Evolutionary conservation across 1,139 yeast species (phyloP), one percentile per base, ranked within the genome.

Genomic region (Scheffersomyces segobiensis): DNA sequence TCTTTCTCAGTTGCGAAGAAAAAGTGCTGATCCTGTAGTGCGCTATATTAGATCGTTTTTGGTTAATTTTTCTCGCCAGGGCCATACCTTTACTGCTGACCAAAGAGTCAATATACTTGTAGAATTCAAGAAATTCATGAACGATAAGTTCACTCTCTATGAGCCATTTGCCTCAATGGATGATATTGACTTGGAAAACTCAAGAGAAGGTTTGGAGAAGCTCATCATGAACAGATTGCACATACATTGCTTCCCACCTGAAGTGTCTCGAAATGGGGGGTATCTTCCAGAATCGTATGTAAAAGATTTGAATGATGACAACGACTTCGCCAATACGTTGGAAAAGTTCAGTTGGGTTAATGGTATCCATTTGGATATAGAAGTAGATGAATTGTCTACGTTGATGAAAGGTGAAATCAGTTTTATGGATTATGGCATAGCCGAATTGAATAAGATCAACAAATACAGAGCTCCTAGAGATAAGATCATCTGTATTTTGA

Each of bases 401-500:
- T 63, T 14, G 62, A 60, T 48, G 60, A 65, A 50, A 59, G 64
- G 51, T 20, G 83, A 81, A 46, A 68, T 77, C 2, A 81, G 86
- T 53, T 92, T 93, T 69, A 79, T 91, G 54, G 83, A 84, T 48
- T 81, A 89, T 59, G 96, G 98, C 0, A 83, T 87, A 1, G 80
- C 72, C 6, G 93, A 96, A 71, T 79, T 96, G 55, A 79, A 81
- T 62, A 93, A 92, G 67, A 87, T 95, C 67, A 90, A 91, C 71
- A 82, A 85, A 57, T 96, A 89, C 71, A 84, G 96, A 66, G 96
- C 98, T 0, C 99, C 99, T 12, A 80, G 99, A 57, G 99, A 96
- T 69, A 96, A 96, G 69, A 88, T 93, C 62, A 92, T 95, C 53
- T 95, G 99, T 71, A 81, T 95, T 8, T 79, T 96, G 60, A 96